These are phyloP conservation scores for Ophiostoma himal-ulmi DNA, from an alignment of 2,329 filamentous ascomycete genomes.

Conservation along the genomic window DNA sequence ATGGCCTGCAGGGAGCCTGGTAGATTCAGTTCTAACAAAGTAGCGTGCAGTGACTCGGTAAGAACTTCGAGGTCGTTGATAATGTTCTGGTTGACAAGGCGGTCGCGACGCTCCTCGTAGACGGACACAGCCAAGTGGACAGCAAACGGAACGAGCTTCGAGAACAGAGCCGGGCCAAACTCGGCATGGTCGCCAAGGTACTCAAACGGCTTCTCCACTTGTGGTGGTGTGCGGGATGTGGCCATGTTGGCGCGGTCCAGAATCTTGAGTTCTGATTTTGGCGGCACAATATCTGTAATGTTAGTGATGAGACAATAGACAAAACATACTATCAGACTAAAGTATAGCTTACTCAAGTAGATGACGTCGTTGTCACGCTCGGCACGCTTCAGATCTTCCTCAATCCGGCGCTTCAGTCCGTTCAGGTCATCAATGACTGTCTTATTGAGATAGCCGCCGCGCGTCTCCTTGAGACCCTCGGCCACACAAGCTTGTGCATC, in stretches of 20 bases:
- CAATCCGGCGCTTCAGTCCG: constrained; percentile 71
- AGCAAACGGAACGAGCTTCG: constrained; percentile 88
- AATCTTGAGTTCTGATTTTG: constrained; percentile 79
- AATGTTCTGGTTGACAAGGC: constrained; percentile 82
- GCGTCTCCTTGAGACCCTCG: constrained; percentile 61
- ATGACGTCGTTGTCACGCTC: constrained; percentile 97
- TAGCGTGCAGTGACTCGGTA: constrained; percentile 71
- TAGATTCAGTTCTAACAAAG: constrained; percentile 75
- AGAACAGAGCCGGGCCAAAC: constrained; percentile 79
- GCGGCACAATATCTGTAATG: constrained; percentile 56
- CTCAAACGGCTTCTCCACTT: constrained; percentile 73
- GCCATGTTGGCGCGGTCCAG: constrained; percentile 91
- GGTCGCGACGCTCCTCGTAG: constrained; percentile 84
- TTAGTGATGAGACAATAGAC: not conserved
- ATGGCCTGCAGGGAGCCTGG: constrained; percentile 90
- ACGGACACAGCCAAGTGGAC: constrained; percentile 94
- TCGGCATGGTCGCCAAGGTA: constrained; percentile 74
- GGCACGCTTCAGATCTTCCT: constrained; percentile 82
- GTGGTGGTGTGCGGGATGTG: constrained; percentile 66
- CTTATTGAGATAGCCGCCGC: constrained; percentile 68
- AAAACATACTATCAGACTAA: no score
- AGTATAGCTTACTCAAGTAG: constrained; percentile 51
- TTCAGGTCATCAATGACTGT: constrained; percentile 75
- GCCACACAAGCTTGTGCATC: constrained; percentile 79
- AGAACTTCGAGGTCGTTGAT: constrained; percentile 77